These are phyloP conservation scores for Epipyxis sp. DNA, from an alignment of 108 stramenopile genomes.

Conservation along the genomic window DNA sequence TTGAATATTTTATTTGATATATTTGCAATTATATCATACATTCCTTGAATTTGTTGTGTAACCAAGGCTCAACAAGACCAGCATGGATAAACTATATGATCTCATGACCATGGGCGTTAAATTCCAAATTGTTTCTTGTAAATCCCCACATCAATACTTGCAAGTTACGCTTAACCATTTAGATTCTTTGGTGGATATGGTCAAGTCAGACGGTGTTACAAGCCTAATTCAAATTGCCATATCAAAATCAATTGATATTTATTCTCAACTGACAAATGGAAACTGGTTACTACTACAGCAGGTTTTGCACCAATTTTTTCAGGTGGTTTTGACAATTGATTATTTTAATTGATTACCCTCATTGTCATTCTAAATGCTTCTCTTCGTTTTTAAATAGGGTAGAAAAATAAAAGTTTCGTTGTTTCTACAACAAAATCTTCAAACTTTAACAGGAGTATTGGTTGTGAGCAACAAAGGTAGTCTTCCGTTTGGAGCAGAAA, in stretches of 20 bases:
- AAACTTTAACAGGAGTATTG: conserved; percentile 47
- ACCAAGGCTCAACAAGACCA: conserved; percentile 57
- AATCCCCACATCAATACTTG: conserved; percentile 47
- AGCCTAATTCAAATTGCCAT: neutral
- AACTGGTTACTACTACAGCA: conserved; percentile 46
- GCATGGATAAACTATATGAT: conserved; percentile 65
- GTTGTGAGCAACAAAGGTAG: conserved; percentile 32
- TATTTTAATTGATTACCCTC: too few relatives aligned
- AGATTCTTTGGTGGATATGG: conserved; percentile 36
- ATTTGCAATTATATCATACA: too few relatives aligned
- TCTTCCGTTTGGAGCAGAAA: conserved; percentile 14
- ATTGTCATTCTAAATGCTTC: too few relatives aligned
- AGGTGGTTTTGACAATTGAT: too few relatives aligned
- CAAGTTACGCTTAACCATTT: conserved; percentile 57
- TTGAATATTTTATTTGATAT: too few relatives aligned
- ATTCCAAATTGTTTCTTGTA: conserved; percentile 52
- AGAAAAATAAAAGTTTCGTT: conserved; percentile 51
- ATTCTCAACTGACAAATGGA: conserved; percentile 34
- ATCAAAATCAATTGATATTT: conserved; percentile 5
- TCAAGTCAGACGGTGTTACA: neutral
- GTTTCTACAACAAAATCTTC: conserved; percentile 51
- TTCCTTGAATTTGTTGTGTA: too few relatives aligned
- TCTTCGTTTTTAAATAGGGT: too few relatives aligned
- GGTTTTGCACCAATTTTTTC: conserved; percentile 44
- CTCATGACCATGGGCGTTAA: conserved; percentile 67